These are phyloP conservation scores for Bipolaris bicolor DNA, from an alignment of 2,329 filamentous ascomycete species.

Conservation along the genomic window DNA sequence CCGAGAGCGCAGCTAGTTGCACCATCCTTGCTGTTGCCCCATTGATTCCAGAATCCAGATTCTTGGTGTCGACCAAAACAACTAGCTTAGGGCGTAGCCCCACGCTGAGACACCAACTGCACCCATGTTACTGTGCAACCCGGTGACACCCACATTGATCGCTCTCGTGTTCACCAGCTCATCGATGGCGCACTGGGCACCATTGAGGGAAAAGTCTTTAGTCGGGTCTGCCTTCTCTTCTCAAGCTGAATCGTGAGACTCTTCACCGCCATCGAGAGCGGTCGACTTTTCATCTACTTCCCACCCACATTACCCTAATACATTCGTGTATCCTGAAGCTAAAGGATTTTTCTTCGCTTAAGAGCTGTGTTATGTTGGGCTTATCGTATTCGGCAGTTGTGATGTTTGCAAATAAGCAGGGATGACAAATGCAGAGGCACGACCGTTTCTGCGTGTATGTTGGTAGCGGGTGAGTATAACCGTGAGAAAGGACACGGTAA, in stretches of 20 bases:
- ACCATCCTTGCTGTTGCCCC: not conserved
- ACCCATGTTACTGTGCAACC: not conserved
- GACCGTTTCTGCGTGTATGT: not conserved
- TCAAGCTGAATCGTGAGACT: not conserved
- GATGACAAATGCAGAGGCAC: not conserved
- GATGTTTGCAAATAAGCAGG: not conserved
- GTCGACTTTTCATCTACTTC: not conserved
- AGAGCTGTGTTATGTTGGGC: not conserved
- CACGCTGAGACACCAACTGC: not conserved
- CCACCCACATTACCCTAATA: not conserved
- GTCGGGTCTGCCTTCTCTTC: not conserved
- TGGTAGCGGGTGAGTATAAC: not conserved
- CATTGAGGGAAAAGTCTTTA: not conserved
- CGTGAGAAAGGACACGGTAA: not conserved
- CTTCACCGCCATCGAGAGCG: not conserved
- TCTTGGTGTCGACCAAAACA: not conserved
- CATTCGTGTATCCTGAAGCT: not conserved
- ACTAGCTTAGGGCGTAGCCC: constrained; percentile 2
- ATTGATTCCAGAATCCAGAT: not conserved
- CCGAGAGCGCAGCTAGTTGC: not conserved
- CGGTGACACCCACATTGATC: not conserved
- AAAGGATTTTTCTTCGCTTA: not conserved
- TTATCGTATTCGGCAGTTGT: not conserved
- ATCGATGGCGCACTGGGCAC: not conserved
- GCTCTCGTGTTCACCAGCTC: not conserved